Base-by-base conservation (phyloP, 2,329 filamentous ascomycete species). In the Hypomyces rosellus region DNA sequence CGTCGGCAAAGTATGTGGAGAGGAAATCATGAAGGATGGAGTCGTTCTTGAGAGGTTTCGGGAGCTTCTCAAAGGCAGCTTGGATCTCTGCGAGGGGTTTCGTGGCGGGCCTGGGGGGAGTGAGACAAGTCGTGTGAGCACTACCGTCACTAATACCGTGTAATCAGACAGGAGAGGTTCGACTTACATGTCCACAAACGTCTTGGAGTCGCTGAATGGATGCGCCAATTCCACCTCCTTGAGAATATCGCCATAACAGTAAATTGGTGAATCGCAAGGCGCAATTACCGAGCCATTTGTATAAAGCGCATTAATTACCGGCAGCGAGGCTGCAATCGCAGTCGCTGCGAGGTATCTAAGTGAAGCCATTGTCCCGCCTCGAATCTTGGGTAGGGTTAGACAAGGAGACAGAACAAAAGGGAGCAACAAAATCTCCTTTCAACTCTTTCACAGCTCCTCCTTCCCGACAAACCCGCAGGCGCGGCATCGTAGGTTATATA, bases 131-230 rank as follows among this genome's bases (percentile, higher is more conserved):
- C 46, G 22, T 38, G 37, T 9, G 15, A 39, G n/a, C 14, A 13
- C 20, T 36, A 15, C 12, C n/a, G 15, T 53, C 37, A 50, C 36
- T 2, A 25, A n/a, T 13, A 13, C 16, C 16, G 13, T 5, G 25
- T 30, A 30, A 30, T 9, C 2, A 8, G 5, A n/a, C 6, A 34
- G 11, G 14, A 36, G 9, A 18, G 16, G 4, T n/a, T n/a, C 25
- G 18, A 66, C 72, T 68, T 69, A 81, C 79, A 85, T 81, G 62
- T 87, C 84, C 40, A 86, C 84, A 61, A 85, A 86, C 1, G 82
- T 85, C 72, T 86, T 87, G 53, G 82, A 86, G 66, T 86, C 84
- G 13, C 71, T 66, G 56, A 86, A 86, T 1, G 82, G 82, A 20
- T 69, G 71, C 2, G 83, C 83, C 9, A 86, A 70, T 67, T 86